phyloP scores from a whole-genome alignment of 768 basidiomycete species.

The Coprinopsis cinerea region DNA sequence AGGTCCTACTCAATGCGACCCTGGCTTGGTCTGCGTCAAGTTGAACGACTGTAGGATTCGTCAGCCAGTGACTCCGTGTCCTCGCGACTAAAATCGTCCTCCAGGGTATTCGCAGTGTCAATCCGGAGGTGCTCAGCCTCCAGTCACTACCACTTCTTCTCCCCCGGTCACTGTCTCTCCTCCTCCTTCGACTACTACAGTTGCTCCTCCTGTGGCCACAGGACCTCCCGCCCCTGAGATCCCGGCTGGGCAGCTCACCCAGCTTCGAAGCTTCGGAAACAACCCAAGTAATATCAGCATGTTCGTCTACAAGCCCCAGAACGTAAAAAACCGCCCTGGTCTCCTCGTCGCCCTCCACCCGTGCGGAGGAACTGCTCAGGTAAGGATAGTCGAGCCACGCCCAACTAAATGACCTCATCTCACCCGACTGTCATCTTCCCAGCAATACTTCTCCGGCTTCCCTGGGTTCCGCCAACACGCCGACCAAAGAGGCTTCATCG shows the following conservation, averaged over 20 bases:
- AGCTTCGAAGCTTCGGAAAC: constrained; percentile 7
- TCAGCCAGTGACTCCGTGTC: not conserved
- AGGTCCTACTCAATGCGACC: constrained; percentile 11
- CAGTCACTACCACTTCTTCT: not conserved
- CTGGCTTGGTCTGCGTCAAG: constrained; percentile 7
- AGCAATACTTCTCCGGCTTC: constrained; percentile 45
- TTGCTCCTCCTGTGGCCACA: constrained; percentile 1
- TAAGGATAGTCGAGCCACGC: not conserved
- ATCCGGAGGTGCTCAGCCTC: not conserved
- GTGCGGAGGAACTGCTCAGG: constrained; percentile 14
- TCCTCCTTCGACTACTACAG: not conserved
- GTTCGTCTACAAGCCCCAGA: constrained; percentile 13
- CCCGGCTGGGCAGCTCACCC: constrained; percentile 12
- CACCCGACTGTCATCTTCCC: constrained; percentile 26
- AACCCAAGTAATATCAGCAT: constrained; percentile 13
- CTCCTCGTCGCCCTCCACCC: constrained; percentile 14
- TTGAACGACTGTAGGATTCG: constrained; percentile 10
- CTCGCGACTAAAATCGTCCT: not conserved
- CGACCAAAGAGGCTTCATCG: constrained; percentile 45
- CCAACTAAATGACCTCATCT: not conserved
- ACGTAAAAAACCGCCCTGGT: constrained; percentile 10
- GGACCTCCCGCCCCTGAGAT: constrained; percentile 11
- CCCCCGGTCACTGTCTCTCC: not conserved
- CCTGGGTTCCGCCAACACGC: constrained; percentile 40
- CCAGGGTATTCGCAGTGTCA: constrained; percentile 15